Evolutionary conservation across 2,329 filamentous ascomycete genomes (phyloP), one percentile per base, ranked within the genome.

Genomic region (Trematosphaeria pertusa): DNA sequence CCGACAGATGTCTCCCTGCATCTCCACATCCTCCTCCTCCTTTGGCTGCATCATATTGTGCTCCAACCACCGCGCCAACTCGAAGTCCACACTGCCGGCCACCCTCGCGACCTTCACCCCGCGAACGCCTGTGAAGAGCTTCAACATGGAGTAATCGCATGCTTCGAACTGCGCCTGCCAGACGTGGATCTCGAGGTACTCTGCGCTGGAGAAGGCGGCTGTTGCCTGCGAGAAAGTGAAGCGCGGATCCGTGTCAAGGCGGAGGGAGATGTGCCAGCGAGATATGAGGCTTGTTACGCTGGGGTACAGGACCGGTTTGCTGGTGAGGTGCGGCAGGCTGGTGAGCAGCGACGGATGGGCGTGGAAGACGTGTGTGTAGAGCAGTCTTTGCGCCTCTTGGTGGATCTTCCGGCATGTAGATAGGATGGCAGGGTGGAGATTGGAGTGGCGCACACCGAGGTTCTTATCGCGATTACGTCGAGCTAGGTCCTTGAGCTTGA

Each of bases 361-460:
- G 32, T 76, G 65, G 69, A 81, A 82, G 26, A 70, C 71, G 61
- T 81, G 78, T n/a, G 71, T 70, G 59, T 81, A 82, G 7, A 82
- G 69, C 6, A 81, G 69, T 10, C 71, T 65, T 0, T 61, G 61
- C 1, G 71, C 74, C 67, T 80, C 78, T 14, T 55, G 21, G 57
- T 75, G 53, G 46, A 74, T 67, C 22, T 69, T 70, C 12, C 65
- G 67, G 59, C 73, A 78, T 5, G 75, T 75, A 3, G 51, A 58
- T 1, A 80, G 66, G 24, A 80, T 65, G 26, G 65, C 61, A 9
- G 75, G 68, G 50, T 74, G 60, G 15, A 80, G 43, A 22, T 48
- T 44, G 37, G 48, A 43, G 43, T 52, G 52, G 6, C 64, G 44
- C 6, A 42, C 32, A 10, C 17, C 34, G 15, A 44, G 42, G 19